Base-by-base conservation (phyloP, 257 asterid genomes). In the Lycium ferocissimum region DNA sequence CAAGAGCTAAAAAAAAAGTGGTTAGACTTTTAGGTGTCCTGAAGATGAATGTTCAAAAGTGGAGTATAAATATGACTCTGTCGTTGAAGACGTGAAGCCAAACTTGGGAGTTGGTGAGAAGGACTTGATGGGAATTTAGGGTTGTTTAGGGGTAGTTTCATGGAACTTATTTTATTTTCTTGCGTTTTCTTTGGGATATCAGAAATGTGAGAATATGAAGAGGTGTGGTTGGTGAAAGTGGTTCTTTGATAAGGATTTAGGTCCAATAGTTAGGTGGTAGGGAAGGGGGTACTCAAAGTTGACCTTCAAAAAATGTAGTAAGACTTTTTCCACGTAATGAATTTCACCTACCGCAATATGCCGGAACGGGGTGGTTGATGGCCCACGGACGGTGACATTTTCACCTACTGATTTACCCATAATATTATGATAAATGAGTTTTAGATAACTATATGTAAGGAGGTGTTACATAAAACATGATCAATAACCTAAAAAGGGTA, bases 211-310 rank as follows among this genome's bases (percentile, higher is more conserved):
- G 89, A 63, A 61, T 80, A 89, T 76, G 82, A 76, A 51, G 47
- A 76, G 47, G 82, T 86, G 92, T 73, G 92, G 94, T 93, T 89
- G 98, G 95, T 93, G 88, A 91, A 92, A 89, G 79, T 37, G 43
- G 69, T 66, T 38, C 90, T 81, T 59, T 8, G 72, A 13, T 2
- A 72, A 81, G 79, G 87, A 14, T 13, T 81, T 83, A 90, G 89
- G 82, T 14, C 63, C 63, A 13, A 76, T 43, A 83, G 81, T 88
- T 89, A 79, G 93, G 94, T 89, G 83, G 87, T 61, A 58, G 67
- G 86, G 59, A 76, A 65, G 45, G 26, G 33, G 20, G 20, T 22
- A 22, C 26, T 76, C 26, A 51, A 76, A 12, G 87, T 89, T 90
- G 89, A 88, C 91, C 45, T 54, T 33, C 17, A 12, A 20, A 3